These are phyloP conservation scores for Schwanniomyces vanrijiae DNA, from an alignment of 805 yeast genomes.

Conservation along the genomic window DNA sequence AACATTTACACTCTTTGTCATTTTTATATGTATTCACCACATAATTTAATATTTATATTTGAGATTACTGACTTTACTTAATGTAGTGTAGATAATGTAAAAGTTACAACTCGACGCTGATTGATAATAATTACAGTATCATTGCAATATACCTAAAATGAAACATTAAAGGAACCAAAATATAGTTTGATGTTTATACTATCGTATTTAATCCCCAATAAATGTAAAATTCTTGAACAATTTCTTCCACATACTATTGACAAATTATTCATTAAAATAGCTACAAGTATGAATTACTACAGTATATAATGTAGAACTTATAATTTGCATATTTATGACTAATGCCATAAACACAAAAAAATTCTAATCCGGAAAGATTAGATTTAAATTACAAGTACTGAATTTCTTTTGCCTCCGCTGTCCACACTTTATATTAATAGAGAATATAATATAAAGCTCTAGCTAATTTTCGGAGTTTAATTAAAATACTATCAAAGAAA, in stretches of 20 bases:
- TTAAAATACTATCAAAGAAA: slow-evolving; percentile 24
- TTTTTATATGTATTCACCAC: background rate
- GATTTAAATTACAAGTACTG: slow-evolving; percentile 5
- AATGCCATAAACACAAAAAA: slow-evolving; percentile 1
- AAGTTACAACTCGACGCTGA: slow-evolving; percentile 4
- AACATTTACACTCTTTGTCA: background rate
- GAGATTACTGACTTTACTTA: background rate
- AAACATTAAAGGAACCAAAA: too few species aligned
- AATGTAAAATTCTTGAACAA: too few species aligned
- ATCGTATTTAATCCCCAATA: too few species aligned
- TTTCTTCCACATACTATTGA: too few species aligned
- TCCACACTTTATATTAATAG: slow-evolving; percentile 43
- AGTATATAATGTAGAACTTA: slow-evolving; percentile 4
- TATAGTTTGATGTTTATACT: too few species aligned
- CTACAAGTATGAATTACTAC: background rate
- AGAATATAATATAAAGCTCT: slow-evolving; percentile 37
- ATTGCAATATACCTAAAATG: too few species aligned
- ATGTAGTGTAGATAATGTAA: background rate
- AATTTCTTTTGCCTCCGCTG: slow-evolving; percentile 42
- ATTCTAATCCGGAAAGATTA: slow-evolving; percentile 3
- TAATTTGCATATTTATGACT: slow-evolving; percentile 2
- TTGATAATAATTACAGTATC: too few species aligned
- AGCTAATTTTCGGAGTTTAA: slow-evolving; percentile 35
- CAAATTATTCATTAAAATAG: too few species aligned
- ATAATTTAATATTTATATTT: background rate